Conservation (phyloP, 1,284 basidiomycete species). For the Schizophyllum amplum region DNA sequence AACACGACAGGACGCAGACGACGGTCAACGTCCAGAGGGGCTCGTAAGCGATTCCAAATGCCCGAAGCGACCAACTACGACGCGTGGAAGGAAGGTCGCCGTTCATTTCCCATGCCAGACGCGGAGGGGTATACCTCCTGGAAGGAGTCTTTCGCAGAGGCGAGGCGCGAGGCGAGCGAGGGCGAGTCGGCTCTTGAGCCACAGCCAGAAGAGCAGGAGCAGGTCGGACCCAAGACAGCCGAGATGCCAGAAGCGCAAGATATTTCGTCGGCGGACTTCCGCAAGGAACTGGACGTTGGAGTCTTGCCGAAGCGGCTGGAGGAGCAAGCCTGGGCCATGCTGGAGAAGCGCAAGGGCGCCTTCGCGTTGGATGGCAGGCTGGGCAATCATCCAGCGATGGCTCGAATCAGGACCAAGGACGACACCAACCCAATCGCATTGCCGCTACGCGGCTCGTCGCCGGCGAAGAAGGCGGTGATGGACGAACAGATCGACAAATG, state of each 20-base stretch:
- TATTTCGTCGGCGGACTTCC: conserved; percentile 6
- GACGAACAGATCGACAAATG: too few species aligned
- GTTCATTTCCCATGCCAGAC: too few species aligned
- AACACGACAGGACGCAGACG: too few species aligned
- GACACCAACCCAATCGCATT: conserved; percentile 11
- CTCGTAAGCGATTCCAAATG: too few species aligned
- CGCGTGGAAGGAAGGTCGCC: too few species aligned
- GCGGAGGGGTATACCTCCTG: too few species aligned
- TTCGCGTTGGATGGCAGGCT: conserved; percentile 20
- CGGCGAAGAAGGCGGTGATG: conserved; percentile 15
- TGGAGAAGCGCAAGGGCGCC: conserved; percentile 11
- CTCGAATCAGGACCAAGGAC: conserved; percentile 11
- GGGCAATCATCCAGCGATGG: conserved; percentile 13
- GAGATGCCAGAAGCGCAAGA: conserved; percentile 5
- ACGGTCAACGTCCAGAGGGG: too few species aligned
- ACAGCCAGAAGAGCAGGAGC: background rate
- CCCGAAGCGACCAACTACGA: too few species aligned
- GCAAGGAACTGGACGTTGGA: conserved; percentile 8
- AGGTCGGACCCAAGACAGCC: conserved; percentile 10
- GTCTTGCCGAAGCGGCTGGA: background rate
- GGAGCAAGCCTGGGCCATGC: background rate
- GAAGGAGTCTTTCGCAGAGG: background rate
- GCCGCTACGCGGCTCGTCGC: conserved; percentile 15
- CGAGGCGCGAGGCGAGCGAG: too few species aligned
- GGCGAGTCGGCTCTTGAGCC: background rate